phyloP scores from a whole-genome alignment of 768 basidiomycete genomes.

The Leccinum subgranulosum region DNA sequence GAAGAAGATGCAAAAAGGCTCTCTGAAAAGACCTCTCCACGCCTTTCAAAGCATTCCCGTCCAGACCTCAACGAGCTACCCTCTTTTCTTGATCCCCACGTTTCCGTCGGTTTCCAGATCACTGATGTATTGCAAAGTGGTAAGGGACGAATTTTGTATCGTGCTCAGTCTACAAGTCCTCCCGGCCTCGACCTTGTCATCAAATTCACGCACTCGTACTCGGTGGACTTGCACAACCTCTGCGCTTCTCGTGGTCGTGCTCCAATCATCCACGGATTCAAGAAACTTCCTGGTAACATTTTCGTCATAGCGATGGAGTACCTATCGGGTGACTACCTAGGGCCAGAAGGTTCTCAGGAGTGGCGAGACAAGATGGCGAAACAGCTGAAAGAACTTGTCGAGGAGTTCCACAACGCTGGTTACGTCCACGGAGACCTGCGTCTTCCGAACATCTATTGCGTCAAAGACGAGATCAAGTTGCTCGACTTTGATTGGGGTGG shows the following conservation, averaged over 20 bases:
- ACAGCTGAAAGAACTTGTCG: neutral
- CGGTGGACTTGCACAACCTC: neutral
- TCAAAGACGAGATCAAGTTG: neutral
- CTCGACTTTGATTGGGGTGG: neutral
- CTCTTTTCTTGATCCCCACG: neutral
- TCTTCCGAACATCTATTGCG: neutral
- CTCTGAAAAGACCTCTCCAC: neutral
- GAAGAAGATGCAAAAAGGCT: neutral
- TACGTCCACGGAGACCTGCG: neutral
- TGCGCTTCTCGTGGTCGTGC: neutral
- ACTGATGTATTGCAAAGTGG: neutral
- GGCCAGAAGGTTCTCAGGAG: neutral
- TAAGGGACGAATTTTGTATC: too few relatives aligned
- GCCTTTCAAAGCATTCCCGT: neutral
- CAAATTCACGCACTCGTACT: neutral
- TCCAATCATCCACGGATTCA: neutral
- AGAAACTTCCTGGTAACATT: neutral
- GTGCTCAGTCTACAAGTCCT: too few relatives aligned
- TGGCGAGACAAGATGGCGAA: neutral
- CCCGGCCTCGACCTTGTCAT: neutral
- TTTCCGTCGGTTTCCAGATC: neutral
- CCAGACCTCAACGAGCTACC: neutral
- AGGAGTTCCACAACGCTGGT: neutral
- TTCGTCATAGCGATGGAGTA: neutral
- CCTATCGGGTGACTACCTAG: neutral